Conservation (phyloP, 768 basidiomycete genomes). For the Hortiboletus flavorubellus region DNA sequence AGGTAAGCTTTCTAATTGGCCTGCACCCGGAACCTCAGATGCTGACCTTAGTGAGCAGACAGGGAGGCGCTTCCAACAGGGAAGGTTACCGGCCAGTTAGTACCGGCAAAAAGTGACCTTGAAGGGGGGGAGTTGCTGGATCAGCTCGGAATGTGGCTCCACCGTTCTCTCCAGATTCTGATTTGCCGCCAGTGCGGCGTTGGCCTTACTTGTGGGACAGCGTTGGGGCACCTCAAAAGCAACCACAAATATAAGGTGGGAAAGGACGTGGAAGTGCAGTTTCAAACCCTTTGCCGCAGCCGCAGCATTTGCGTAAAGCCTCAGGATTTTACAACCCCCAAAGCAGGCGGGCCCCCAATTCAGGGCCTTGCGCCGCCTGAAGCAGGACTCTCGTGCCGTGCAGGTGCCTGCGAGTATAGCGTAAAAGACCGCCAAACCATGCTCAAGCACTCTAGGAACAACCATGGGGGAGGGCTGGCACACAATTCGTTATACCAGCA, state of each 20-base stretch:
- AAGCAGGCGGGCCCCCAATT: not conserved
- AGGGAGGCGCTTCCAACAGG: not conserved
- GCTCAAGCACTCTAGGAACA: not conserved
- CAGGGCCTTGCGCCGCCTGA: not conserved
- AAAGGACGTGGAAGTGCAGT: not conserved
- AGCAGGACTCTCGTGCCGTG: not conserved
- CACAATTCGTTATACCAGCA: not conserved
- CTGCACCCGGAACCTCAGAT: not conserved
- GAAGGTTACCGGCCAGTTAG: not conserved
- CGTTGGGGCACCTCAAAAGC: not conserved
- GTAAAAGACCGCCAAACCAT: not conserved
- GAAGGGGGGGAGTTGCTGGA: not conserved
- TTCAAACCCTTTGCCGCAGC: not conserved
- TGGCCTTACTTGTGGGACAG: not conserved
- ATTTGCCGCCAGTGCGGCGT: not conserved
- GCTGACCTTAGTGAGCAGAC: not conserved
- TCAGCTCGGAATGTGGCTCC: slow-evolving; percentile 1
- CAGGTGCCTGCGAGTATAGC: not conserved
- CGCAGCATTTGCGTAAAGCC: not conserved
- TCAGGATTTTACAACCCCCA: not conserved
- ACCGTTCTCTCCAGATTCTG: not conserved
- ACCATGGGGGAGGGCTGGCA: not conserved
- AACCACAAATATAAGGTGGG: not conserved
- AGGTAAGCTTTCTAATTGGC: not conserved
- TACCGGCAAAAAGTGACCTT: not conserved